Evolutionary conservation across 1,139 yeast species (phyloP).

Genomic region (Pichiaceae sp.): DNA sequence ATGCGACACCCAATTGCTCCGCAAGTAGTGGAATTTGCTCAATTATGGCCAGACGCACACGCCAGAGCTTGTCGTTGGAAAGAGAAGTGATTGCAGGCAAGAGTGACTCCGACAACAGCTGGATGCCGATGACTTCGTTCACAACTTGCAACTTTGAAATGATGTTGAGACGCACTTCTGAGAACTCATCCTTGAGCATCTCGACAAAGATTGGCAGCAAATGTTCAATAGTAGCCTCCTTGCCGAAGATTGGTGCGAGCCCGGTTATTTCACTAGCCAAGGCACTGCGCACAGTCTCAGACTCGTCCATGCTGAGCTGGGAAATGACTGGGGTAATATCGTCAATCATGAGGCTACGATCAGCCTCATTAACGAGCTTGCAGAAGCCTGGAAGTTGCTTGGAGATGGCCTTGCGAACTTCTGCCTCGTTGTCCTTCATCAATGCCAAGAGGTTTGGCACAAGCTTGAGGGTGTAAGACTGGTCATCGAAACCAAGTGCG

Average conservation of each 20-base stretch:
- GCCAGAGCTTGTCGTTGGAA: conserved; percentile 96
- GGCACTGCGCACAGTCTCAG: conserved; percentile 89
- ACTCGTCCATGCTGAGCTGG: conserved; percentile 80
- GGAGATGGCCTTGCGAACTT: conserved; percentile 90
- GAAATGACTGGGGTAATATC: conserved; percentile 81
- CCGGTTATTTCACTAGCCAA: conserved; percentile 84
- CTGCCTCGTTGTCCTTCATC: conserved; percentile 92
- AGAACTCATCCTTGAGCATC: conserved; percentile 95
- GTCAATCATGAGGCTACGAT: conserved; percentile 48
- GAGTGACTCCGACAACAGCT: conserved; percentile 73
- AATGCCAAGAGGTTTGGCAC: conserved; percentile 66
- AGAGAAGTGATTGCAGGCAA: conserved; percentile 94
- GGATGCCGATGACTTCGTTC: conserved; percentile 91
- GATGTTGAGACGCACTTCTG: conserved; percentile 91
- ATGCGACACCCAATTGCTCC: conserved; percentile 88
- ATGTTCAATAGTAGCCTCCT: conserved; percentile 74
- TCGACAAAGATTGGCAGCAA: conserved; percentile 81
- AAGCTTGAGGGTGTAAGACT: conserved; percentile 45
- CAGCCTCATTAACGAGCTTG: conserved; percentile 38
- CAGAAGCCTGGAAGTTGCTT: conserved; percentile 85
- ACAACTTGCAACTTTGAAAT: conserved; percentile 88
- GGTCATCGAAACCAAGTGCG: conserved; percentile 54
- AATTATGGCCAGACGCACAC: conserved; percentile 93
- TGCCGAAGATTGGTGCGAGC: conserved; percentile 79
- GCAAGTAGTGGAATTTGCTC: conserved; percentile 95